A percentile compares a stretch with the other conserved stretches of the same genome.
These are phyloP conservation scores for Yarrowia sp. DNA, from an alignment of 805 yeast species.

Conservation along the genomic window DNA sequence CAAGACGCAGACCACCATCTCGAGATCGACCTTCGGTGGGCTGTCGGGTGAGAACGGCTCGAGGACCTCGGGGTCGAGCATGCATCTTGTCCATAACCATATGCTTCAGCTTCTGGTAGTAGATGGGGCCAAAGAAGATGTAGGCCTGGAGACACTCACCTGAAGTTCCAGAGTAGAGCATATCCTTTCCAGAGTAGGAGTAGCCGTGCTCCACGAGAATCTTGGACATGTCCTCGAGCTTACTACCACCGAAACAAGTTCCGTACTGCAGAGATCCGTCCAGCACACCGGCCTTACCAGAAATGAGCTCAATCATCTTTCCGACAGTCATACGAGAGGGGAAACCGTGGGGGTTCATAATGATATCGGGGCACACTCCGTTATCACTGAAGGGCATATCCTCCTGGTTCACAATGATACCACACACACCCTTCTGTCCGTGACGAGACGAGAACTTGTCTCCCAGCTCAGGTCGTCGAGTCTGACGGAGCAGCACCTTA, in stretches of 20 bases:
- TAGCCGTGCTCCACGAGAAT: conserved; percentile 87
- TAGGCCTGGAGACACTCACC: conserved; percentile 97
- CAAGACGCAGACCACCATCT: conserved; percentile 97
- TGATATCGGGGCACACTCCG: conserved; percentile 91
- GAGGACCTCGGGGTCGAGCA: conserved; percentile 98
- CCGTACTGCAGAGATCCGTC: conserved; percentile 92
- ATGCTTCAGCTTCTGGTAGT: conserved; percentile 96
- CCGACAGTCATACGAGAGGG: conserved; percentile 99
- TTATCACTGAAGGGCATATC: conserved; percentile 93
- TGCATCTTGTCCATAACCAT: conserved; percentile 99
- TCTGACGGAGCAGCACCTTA: conserved; percentile 88
- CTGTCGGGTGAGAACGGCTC: conserved; percentile 96
- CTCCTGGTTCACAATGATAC: conserved; percentile 94
- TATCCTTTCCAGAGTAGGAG: conserved; percentile 93
- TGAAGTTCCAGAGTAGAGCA: conserved; percentile 94
- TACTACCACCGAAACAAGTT: conserved; percentile 98
- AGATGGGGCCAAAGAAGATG: conserved; percentile 97
- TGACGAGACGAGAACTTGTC: conserved; percentile 97
- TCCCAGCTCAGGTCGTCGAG: conserved; percentile 96
- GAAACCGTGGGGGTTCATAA: conserved; percentile 99
- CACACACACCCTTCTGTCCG: conserved; percentile 99
- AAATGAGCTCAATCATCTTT: conserved; percentile 91
- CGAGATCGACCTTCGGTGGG: conserved; percentile 99
- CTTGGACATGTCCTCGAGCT: conserved; percentile 89
- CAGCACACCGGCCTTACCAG: conserved; percentile 96